These are phyloP conservation scores for Mucor saturninus DNA, from an alignment of 371 early-diverging fungal genomes.

Conservation along the genomic window DNA sequence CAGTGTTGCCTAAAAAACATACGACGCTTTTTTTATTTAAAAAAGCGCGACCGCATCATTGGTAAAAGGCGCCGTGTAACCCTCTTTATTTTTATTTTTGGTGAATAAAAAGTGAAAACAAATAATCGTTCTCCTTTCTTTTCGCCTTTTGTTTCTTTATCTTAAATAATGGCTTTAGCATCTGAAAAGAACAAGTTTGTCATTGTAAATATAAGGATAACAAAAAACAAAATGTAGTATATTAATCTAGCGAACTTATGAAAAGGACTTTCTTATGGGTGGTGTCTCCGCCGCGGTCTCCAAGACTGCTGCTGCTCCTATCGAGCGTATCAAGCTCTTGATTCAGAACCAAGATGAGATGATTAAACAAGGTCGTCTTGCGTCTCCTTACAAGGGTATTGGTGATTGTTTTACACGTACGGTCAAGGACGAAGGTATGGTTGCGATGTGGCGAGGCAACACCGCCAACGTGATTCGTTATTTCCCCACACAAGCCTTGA, in stretches of 20 bases:
- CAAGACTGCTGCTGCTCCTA: constrained; percentile 89
- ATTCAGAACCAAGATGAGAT: constrained; percentile 83
- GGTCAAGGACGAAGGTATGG: constrained; percentile 70
- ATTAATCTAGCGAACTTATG: too few relatives aligned
- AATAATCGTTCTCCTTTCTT: neutral
- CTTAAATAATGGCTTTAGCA: constrained; percentile 25
- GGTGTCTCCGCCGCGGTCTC: constrained; percentile 90
- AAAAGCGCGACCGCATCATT: too few relatives aligned
- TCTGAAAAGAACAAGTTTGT: constrained; percentile 43
- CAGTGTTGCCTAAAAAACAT: too few relatives aligned
- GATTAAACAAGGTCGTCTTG: constrained; percentile 74
- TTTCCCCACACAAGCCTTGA: constrained; percentile 84
- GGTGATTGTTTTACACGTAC: constrained; percentile 78
- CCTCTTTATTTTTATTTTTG: too few relatives aligned
- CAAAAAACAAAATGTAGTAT: too few relatives aligned
- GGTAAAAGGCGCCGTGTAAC: too few relatives aligned
- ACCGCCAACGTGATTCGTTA: constrained; percentile 82
- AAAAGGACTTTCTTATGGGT: constrained; percentile 64
- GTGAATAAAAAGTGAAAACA: too few relatives aligned
- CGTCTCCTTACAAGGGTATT: constrained; percentile 76
- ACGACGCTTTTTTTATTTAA: neutral
- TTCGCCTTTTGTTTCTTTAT: constrained; percentile 32
- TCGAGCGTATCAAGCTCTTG: constrained; percentile 85
- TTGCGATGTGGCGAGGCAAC: constrained; percentile 81
- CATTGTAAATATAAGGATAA: constrained; percentile 35